Base-by-base conservation (phyloP, 192 early-diverging fungal species). In the Entrophospora sp. region DNA sequence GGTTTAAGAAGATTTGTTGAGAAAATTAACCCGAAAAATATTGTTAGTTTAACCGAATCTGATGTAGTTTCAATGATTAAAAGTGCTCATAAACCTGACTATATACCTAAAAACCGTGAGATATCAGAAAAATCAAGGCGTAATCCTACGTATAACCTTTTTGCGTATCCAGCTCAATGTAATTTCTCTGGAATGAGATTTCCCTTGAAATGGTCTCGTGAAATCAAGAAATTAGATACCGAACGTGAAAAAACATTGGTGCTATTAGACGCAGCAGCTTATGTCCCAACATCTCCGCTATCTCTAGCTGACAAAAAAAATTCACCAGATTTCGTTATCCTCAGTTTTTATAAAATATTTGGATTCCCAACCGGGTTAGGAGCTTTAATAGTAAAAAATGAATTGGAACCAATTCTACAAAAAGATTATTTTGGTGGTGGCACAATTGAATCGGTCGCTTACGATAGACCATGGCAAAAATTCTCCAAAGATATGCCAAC, bases 281-380 rank as follows among this genome's bases (percentile, higher is more conserved):
- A 80, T 62, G 76, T 76, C 13, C 77, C 88, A 36, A 86, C 85
- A n/a, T 70, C 82, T 14, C 75, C 75, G 6, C 73, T 92, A 24
- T 74, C 81, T 20, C 79, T 92, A 1, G 70, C 75, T 22, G 58
- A 68, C n/a, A 70, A 76, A 24, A 58, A 64, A 0, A 48, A 69
- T 2, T 75, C 76, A 20, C 81, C 84, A 1, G 89, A 91, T 61
- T 93, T 92, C 72, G 68, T 85, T 4, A 78, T 77, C 6, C 34
- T 93, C 35, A 91, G 89, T 5, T 90, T 94, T 72, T 93, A 94
- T 82, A 94, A 94, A 68, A 80, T 92, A 40, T 92, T 94, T 75
- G 92, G 92, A 9, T 87, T 84, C 45, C 92, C 92, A 6, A 91
- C 89, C 20, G 90, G 91, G 2, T 64, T 94, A 5, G 92, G 91